Percentiles rank a stretch among this genome's conserved stretches.
Evolutionary conservation across 768 basidiomycete genomes (phyloP).

Genomic region (Gelatoporia subvermispora): DNA sequence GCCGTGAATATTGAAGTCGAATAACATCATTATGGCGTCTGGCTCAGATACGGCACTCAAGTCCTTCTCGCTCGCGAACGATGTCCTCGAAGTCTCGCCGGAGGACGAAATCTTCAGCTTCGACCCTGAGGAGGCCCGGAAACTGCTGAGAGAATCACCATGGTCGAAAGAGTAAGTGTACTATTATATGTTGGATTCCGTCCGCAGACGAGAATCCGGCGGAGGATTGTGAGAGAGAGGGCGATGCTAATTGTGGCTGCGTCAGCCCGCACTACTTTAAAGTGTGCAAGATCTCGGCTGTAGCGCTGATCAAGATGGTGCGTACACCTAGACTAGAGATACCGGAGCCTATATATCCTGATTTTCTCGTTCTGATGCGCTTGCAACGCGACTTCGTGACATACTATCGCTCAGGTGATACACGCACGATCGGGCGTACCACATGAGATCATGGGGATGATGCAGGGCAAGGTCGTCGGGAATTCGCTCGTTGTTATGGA

Average conservation of each 20-base stretch:
- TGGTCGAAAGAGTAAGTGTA: slow-evolving; percentile 80
- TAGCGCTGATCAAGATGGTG: slow-evolving; percentile 95
- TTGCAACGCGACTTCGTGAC: slow-evolving; percentile 4
- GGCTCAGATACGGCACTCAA: slow-evolving; percentile 60
- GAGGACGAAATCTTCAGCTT: slow-evolving; percentile 80
- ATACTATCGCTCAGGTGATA: slow-evolving; percentile 65
- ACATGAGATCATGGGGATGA: slow-evolving; percentile 99
- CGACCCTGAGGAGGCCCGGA: slow-evolving; percentile 62
- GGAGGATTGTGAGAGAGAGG: background rate
- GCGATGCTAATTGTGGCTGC: background rate
- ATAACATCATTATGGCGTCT: slow-evolving; percentile 13
- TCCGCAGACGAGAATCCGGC: background rate
- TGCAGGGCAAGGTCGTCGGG: slow-evolving; percentile 92
- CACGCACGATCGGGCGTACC: slow-evolving; percentile 96
- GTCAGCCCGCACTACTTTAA: slow-evolving; percentile 76
- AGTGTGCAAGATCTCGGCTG: slow-evolving; percentile 90
- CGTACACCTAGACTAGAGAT: slow-evolving; percentile 2
- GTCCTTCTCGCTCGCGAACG: slow-evolving; percentile 69
- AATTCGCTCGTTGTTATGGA: slow-evolving; percentile 86
- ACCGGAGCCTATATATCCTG: background rate
- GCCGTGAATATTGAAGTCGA: background rate
- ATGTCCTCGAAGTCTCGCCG: slow-evolving; percentile 62
- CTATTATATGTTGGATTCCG: background rate
- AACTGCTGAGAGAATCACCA: slow-evolving; percentile 63
- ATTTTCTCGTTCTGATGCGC: background rate